phyloP scores from a whole-genome alignment of 768 basidiomycete species.

The Floccularia luteovirens region DNA sequence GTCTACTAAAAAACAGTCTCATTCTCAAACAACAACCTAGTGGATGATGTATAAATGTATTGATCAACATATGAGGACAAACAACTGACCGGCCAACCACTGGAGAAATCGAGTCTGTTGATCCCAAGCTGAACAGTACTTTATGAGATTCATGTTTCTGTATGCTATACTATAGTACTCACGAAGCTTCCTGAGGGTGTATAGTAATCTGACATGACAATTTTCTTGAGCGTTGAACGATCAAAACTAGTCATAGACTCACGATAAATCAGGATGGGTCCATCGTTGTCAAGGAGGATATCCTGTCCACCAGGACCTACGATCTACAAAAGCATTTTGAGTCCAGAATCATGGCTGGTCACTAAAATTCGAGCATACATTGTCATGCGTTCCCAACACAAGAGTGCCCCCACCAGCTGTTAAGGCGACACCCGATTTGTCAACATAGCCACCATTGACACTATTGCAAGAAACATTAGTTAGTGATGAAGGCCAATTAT shows the following conservation, averaged over 20 bases:
- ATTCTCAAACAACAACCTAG: too few relatives aligned
- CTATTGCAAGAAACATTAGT: constrained; percentile 14
- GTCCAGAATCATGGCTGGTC: background rate
- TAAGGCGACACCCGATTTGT: constrained; percentile 34
- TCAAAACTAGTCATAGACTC: constrained; percentile 9
- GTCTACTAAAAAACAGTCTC: too few relatives aligned
- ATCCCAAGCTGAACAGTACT: constrained; percentile 26
- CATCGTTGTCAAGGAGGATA: constrained; percentile 34
- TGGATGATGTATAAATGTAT: too few relatives aligned
- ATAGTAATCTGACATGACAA: constrained; percentile 34
- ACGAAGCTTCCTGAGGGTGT: constrained; percentile 37
- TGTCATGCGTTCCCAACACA: constrained; percentile 35
- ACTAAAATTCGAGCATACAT: constrained; percentile 19
- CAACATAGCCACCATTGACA: constrained; percentile 36
- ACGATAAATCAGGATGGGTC: constrained; percentile 44
- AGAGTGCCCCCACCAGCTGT: constrained; percentile 45
- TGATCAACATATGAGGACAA: background rate
- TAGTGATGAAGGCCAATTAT: background rate
- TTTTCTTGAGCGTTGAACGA: background rate
- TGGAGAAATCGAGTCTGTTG: constrained; percentile 39
- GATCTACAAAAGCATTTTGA: constrained; percentile 20
- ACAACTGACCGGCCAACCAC: constrained; percentile 38
- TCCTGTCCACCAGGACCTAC: constrained; percentile 52
- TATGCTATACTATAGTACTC: constrained; percentile 9
- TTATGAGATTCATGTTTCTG: background rate